phyloP scores from a whole-genome alignment of 2,329 filamentous ascomycete species.

The Thermomyces lanuginosus region DNA sequence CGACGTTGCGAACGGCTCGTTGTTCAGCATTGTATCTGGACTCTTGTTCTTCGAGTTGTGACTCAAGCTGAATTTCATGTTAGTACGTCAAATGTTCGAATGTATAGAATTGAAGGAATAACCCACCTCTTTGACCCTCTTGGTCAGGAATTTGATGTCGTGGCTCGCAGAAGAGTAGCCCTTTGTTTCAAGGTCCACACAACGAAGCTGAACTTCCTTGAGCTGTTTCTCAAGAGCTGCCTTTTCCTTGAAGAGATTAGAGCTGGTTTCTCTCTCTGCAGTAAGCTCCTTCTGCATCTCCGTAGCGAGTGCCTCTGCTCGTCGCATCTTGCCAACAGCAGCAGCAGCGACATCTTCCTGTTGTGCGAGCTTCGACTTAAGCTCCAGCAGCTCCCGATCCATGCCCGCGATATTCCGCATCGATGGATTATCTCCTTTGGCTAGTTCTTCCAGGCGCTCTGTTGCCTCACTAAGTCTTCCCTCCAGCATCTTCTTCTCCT shows the following conservation, averaged over 20 bases:
- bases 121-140: slow-evolving; percentile 82
- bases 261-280: slow-evolving; percentile 65
- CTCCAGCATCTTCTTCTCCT: slow-evolving; percentile 84
- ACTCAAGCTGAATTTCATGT: slow-evolving; percentile 53
- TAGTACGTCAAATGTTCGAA: slow-evolving; percentile 9
- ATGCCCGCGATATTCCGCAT: slow-evolving; percentile 78
- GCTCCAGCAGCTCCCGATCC: slow-evolving; percentile 74
- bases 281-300: slow-evolving; percentile 91
- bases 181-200: slow-evolving; percentile 92
- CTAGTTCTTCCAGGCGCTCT: slow-evolving; percentile 72
- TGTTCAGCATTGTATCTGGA: slow-evolving; percentile 63
- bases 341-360: slow-evolving; percentile 85
- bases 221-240: slow-evolving; percentile 73
- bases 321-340: slow-evolving; percentile 91
- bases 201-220: slow-evolving; percentile 75
- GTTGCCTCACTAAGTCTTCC: slow-evolving; percentile 73
- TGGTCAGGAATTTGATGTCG: slow-evolving; percentile 87
- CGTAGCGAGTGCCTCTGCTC: slow-evolving; percentile 68
- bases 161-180: slow-evolving; percentile 88
- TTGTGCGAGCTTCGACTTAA: slow-evolving; percentile 76
- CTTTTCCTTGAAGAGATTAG: slow-evolving; percentile 77
- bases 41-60: slow-evolving; percentile 70
- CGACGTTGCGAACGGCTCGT: slow-evolving; percentile 77
- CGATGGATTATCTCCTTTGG: slow-evolving; percentile 68
- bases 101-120: slow-evolving; percentile 8